phyloP scores from a whole-genome alignment of 1,139 yeast species.

The Pneumocystis sp. region DNA sequence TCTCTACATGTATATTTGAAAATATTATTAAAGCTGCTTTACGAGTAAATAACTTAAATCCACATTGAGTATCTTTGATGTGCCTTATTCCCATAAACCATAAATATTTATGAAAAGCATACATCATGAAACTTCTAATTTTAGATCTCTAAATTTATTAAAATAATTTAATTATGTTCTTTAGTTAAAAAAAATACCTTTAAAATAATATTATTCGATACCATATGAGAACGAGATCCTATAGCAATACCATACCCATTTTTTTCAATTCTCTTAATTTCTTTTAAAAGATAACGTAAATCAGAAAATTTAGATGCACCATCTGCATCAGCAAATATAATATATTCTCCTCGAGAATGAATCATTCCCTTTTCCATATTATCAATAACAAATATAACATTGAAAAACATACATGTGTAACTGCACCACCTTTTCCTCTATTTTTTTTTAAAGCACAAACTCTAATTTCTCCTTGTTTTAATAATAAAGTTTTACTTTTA shows the following conservation, averaged over 20 bases:
- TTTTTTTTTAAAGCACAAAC: slow-evolving; percentile 55
- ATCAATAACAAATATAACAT: neutral
- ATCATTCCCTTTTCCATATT: slow-evolving; percentile 40
- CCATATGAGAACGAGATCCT: slow-evolving; percentile 96
- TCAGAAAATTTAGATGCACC: slow-evolving; percentile 84
- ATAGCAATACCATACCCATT: slow-evolving; percentile 49
- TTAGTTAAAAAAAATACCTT: slow-evolving; percentile 24
- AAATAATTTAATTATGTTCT: neutral
- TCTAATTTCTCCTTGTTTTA: slow-evolving; percentile 48
- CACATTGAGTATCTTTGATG: slow-evolving; percentile 90
- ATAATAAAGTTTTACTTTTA: slow-evolving; percentile 22
- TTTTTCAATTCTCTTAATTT: slow-evolving; percentile 26
- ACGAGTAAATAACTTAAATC: slow-evolving; percentile 78
- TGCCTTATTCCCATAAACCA: slow-evolving; percentile 76
- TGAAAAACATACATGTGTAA: slow-evolving; percentile 42
- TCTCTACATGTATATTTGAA: slow-evolving; percentile 88
- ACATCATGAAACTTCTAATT: slow-evolving; percentile 81
- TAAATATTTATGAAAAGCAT: slow-evolving; percentile 75
- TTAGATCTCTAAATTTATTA: slow-evolving; percentile 39
- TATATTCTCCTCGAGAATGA: slow-evolving; percentile 55
- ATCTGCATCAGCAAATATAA: slow-evolving; percentile 91
- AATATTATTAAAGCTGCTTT: slow-evolving; percentile 50
- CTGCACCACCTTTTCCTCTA: slow-evolving; percentile 97
- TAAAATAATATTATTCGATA: slow-evolving; percentile 87
- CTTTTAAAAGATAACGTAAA: slow-evolving; percentile 37